Conservation (phyloP, 345 rosid genomes). For the Lepidium africanum region DNA sequence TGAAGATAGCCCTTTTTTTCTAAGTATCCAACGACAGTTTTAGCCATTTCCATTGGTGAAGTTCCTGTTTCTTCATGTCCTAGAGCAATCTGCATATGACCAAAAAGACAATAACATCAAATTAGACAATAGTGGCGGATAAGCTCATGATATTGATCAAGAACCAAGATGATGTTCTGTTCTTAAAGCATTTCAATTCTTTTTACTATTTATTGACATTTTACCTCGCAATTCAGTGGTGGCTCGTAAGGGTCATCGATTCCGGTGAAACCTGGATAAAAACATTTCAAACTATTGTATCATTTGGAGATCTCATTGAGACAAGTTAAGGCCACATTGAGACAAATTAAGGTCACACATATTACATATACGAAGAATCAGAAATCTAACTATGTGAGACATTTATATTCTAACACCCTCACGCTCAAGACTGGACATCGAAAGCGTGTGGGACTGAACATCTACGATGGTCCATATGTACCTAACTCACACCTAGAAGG, state of each 20-base stretch:
- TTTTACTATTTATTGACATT: background rate
- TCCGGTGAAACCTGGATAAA: constrained; percentile 54
- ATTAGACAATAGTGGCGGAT: background rate
- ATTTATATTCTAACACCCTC: too few relatives aligned
- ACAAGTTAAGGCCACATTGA: background rate
- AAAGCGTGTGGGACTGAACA: too few relatives aligned
- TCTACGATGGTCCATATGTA: too few relatives aligned
- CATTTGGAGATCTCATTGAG: background rate
- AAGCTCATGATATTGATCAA: background rate
- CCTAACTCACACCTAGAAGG: too few relatives aligned
- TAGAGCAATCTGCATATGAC: constrained; percentile 26
- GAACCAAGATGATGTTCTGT: background rate
- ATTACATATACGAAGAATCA: background rate
- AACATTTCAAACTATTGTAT: background rate
- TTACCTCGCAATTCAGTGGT: constrained; percentile 60
- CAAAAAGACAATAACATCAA: background rate
- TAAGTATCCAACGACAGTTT: constrained; percentile 53
- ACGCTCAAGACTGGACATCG: too few relatives aligned
- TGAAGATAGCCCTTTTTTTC: constrained; percentile 56
- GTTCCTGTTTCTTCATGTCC: constrained; percentile 30
- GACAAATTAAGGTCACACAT: background rate
- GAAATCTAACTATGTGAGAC: too few relatives aligned
- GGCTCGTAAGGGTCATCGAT: constrained; percentile 79
- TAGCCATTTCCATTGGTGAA: constrained; percentile 66
- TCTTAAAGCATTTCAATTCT: background rate